These are phyloP conservation scores for Xylariaceae sp. DNA, from an alignment of 2,329 filamentous ascomycete species.

Conservation along the genomic window DNA sequence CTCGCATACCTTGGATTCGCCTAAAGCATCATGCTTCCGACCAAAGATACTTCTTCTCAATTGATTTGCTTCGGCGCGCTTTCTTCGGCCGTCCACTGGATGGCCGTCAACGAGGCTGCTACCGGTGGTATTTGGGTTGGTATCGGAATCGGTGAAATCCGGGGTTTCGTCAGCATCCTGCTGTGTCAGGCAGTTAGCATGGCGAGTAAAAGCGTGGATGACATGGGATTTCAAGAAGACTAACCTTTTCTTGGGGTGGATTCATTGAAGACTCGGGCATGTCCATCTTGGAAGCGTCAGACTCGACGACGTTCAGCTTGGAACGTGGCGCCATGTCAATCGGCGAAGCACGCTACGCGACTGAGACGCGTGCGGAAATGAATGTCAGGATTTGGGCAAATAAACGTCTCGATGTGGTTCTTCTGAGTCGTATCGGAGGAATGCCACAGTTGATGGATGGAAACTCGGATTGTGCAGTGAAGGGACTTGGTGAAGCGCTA, in stretches of 20 bases:
- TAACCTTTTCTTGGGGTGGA: constrained; percentile 45
- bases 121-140: constrained; percentile 63
- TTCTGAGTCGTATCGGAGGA: not conserved
- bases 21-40: constrained; percentile 87
- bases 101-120: constrained; percentile 85
- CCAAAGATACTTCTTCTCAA: constrained; percentile 88
- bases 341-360: constrained; percentile 48
- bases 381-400: not conserved
- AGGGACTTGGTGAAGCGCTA: constrained; percentile 2
- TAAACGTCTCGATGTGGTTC: constrained; percentile 1
- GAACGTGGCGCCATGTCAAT: constrained; percentile 49
- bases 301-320: constrained; percentile 48
- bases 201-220: not conserved
- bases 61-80: constrained; percentile 80
- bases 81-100: constrained; percentile 70
- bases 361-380: constrained; percentile 41
- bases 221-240: constrained; percentile 19
- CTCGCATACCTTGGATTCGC: constrained; percentile 75
- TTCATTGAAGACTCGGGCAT: constrained; percentile 42
- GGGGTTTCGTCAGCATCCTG: constrained; percentile 61
- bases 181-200: constrained; percentile 10
- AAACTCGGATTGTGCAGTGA: not conserved
- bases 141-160: constrained; percentile 62
- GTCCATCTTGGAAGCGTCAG: constrained; percentile 60
- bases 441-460: not conserved